A percentile compares a stretch with the other conserved stretches of the same genome.
Evolutionary conservation across 371 early-diverging fungal species (phyloP).

Genomic region (Mucor mucedo): DNA sequence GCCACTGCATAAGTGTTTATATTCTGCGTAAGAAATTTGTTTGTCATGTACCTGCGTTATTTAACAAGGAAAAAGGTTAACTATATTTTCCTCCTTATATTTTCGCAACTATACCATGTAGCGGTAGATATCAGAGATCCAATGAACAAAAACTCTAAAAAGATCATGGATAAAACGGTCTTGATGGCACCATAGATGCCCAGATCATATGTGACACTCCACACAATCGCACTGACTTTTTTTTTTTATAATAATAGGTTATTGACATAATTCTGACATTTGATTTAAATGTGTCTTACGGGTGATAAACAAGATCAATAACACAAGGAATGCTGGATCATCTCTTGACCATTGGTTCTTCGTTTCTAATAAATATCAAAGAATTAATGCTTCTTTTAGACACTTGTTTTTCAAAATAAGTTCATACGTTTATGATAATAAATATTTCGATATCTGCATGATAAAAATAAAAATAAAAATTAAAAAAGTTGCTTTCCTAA

Average conservation of each 20-base stretch:
- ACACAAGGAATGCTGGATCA: slow-evolving; percentile 89
- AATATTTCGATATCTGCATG: slow-evolving; percentile 87
- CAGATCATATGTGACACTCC: slow-evolving; percentile 71
- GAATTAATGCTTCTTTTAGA: not conserved
- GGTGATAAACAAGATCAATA: slow-evolving; percentile 63
- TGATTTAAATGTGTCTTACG: slow-evolving; percentile 38
- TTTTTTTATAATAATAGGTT: not conserved
- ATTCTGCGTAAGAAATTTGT: slow-evolving; percentile 77
- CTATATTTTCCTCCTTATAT: not conserved
- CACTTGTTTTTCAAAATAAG: too few relatives aligned
- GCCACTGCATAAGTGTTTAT: slow-evolving; percentile 78
- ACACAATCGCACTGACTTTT: slow-evolving; percentile 73
- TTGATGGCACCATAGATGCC: slow-evolving; percentile 65
- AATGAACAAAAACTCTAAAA: slow-evolving; percentile 75
- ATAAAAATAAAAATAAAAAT: slow-evolving; percentile 88
- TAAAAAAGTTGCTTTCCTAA: slow-evolving; percentile 77
- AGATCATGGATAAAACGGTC: slow-evolving; percentile 74
- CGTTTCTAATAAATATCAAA: slow-evolving; percentile 67
- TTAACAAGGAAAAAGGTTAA: not conserved
- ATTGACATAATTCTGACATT: too few relatives aligned
- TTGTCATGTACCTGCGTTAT: slow-evolving; percentile 68
- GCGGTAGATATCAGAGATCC: slow-evolving; percentile 71
- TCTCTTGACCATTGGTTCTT: slow-evolving; percentile 96
- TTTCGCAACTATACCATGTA: slow-evolving; percentile 59
- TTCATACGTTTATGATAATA: slow-evolving; percentile 90